Percentiles rank a stretch among this genome's conserved stretches.
Conservation (phyloP, 345 rosid species). For the Arabidopsis suecica region DNA sequence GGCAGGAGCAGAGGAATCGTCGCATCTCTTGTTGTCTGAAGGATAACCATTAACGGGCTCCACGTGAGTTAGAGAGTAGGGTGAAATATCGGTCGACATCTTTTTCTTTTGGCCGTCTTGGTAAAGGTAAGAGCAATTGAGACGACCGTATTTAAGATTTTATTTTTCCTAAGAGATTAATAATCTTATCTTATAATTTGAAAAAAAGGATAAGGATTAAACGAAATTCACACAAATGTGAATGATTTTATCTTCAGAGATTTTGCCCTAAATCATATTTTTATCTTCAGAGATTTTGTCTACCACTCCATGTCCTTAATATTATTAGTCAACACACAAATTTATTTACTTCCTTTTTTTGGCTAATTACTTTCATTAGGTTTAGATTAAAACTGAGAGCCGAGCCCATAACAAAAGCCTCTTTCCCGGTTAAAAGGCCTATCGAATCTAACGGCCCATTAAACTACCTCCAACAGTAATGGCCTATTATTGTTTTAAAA, state of each 20-base stretch:
- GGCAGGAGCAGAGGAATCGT: constrained; percentile 57
- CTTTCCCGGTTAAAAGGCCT: background rate
- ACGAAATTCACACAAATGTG: background rate
- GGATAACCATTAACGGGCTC: constrained; percentile 49
- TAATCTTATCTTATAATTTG: constrained; percentile 3
- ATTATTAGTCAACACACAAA: background rate
- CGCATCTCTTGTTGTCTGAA: constrained; percentile 37
- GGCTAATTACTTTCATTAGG: background rate
- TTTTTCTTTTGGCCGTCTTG: constrained; percentile 30
- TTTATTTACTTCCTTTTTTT: constrained; percentile 2
- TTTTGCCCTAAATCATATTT: constrained; percentile 5
- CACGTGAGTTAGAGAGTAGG: constrained; percentile 39
- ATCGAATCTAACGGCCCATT: background rate
- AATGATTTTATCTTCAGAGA: background rate
- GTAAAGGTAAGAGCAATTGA: constrained; percentile 26
- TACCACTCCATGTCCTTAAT: no score
- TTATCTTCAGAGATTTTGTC: no score
- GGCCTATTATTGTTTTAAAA: no score
- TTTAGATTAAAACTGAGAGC: background rate
- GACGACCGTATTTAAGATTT: constrained; percentile 35
- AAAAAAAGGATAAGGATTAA: background rate
- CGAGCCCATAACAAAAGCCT: background rate
- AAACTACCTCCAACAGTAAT: no score
- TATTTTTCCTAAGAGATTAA: background rate
- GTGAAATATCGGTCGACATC: constrained; percentile 48